Evolutionary conservation across 345 rosid genomes (phyloP).

Genomic region (Gossypium stocksii): DNA sequence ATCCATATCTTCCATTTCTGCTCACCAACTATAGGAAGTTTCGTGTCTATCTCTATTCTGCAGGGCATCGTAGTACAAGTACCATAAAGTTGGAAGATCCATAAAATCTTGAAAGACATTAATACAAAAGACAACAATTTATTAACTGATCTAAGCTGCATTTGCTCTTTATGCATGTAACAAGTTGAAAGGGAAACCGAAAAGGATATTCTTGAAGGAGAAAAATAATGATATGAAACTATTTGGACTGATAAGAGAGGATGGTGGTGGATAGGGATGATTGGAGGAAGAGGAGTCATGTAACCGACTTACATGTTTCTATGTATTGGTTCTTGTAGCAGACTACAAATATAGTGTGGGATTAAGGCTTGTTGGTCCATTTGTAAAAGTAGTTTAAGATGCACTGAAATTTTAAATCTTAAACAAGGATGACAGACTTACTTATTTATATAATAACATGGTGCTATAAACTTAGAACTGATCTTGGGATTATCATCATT

Average conservation of each 20-base stretch:
- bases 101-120: not conserved
- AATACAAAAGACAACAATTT: not conserved
- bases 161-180: too few relatives aligned
- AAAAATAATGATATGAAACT: too few relatives aligned
- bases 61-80: constrained; percentile 3
- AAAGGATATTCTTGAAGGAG: too few relatives aligned
- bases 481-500: constrained; percentile 82
- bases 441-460: constrained; percentile 87
- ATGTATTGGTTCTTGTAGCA: not conserved
- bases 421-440: constrained; percentile 23
- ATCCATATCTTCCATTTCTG: constrained; percentile 95
- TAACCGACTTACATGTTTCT: not conserved
- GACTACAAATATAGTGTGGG: not conserved
- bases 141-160: not conserved
- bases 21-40: constrained; percentile 73
- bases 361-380: not conserved
- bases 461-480: constrained; percentile 80
- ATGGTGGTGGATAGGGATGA: too few relatives aligned
- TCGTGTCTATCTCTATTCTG: constrained; percentile 89
- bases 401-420: constrained; percentile 1
- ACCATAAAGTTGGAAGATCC: not conserved
- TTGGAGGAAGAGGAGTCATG: too few relatives aligned
- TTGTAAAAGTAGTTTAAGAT: not conserved
- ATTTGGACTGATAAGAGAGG: too few relatives aligned
- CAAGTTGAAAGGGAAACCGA: too few relatives aligned